Evolutionary conservation across 2,329 filamentous ascomycete species (phyloP), one percentile per base, ranked within the genome.

Genomic region (Fusarium nurragi): DNA sequence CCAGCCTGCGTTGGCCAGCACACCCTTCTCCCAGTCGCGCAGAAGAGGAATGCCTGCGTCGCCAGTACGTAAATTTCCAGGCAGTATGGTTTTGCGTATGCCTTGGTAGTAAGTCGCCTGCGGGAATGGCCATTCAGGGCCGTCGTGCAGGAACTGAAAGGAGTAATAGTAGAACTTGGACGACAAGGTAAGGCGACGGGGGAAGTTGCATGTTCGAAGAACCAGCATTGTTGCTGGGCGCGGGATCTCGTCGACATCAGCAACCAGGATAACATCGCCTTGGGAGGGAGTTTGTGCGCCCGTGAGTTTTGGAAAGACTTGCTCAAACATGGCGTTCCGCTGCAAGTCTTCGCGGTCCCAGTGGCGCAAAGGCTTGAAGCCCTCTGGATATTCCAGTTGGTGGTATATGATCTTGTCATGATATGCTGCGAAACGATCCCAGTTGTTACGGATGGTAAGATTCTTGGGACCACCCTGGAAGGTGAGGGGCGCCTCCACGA

Each of bases 351-450:
- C 84, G n/a, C 78, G 80, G 54, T 82, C 80, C 83, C 83, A 86
- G 9, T 80, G 72, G 4, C 71, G 67, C 6, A 39, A 51, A 7
- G 79, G 79, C 28, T 75, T 74, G 64, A 79, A 79, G 22, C 69
- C 76, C 1, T 75, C 70, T 5, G 80, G 81, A 51, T 80, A 83
- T 30, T 81, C 72, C 11, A 88, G 75, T 37, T 83, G 75, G 66
- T 85, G 84, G 68, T 88, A 84, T 57, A 89, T 85, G 67, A 90
- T 87, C 77, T 90, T 86, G 65, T 82, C 74, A 63, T 84, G 80
- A 70, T 84, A 90, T 13, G 78, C 72, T 13, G 74, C 68, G 68
- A 89, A 87, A 8, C 75, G 75, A 22, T 77, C 73, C 79, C 84
- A 83, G 73, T 84, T 84, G 13, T 84, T 78, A 13, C 78, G 76